Evolutionary conservation across 1,284 basidiomycete species (phyloP).

Genomic region (Pterulicium gracile): DNA sequence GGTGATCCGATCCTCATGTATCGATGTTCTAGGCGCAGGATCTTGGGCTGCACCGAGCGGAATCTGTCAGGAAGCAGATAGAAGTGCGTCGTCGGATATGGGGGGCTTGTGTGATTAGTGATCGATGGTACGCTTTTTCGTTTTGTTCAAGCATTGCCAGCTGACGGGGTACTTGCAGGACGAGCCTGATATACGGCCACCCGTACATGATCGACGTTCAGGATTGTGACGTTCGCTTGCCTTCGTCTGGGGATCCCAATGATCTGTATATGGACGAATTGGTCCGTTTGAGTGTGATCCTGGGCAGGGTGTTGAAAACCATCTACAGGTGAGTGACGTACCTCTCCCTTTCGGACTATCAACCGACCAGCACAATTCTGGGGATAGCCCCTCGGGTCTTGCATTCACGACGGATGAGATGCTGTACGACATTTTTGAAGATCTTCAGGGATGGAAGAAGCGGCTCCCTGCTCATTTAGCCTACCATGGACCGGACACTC

Average conservation of each 20-base stretch:
- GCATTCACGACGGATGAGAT: constrained; percentile 73
- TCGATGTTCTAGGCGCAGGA: constrained; percentile 66
- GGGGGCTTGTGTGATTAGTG: constrained; percentile 85
- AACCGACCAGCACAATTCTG: no score
- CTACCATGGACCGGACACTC: constrained; percentile 60
- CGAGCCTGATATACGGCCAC: constrained; percentile 71
- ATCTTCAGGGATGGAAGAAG: constrained; percentile 71
- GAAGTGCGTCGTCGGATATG: constrained; percentile 81
- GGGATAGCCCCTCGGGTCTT: constrained; percentile 73
- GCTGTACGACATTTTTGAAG: constrained; percentile 55
- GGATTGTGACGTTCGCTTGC: constrained; percentile 87
- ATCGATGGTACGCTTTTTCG: constrained; percentile 62
- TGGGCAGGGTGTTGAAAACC: constrained; percentile 84
- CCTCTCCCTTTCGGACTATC: constrained; percentile 6
- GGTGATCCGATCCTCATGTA: constrained; percentile 11
- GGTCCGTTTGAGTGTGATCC: constrained; percentile 76
- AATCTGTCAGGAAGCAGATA: constrained; percentile 67
- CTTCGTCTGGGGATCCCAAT: constrained; percentile 62
- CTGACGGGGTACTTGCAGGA: constrained; percentile 30
- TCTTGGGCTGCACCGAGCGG: constrained; percentile 81
- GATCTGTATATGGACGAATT: constrained; percentile 79
- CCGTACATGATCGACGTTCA: constrained; percentile 88
- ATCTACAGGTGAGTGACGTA: constrained; percentile 59
- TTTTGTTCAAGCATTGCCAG: constrained; percentile 9
- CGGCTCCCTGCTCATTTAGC: constrained; percentile 66